Conservation (phyloP, 2,329 filamentous ascomycete species). For the Diaporthe caulivora region DNA sequence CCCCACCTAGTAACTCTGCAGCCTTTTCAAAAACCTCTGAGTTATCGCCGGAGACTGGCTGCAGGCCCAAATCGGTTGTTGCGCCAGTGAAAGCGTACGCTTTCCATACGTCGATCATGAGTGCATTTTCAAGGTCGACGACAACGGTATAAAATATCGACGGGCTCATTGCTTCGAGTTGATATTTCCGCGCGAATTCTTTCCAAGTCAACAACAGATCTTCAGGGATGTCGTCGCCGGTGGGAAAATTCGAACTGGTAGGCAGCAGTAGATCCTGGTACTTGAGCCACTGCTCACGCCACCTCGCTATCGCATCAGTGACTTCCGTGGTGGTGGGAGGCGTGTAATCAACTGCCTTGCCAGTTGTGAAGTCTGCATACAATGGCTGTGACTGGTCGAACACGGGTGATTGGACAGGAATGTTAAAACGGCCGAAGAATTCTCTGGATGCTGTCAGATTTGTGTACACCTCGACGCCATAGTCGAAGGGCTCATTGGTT, state of each 20-base stretch:
- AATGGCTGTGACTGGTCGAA: neutral
- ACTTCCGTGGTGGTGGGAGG: neutral
- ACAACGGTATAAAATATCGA: neutral
- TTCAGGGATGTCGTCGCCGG: neutral
- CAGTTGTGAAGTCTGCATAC: neutral
- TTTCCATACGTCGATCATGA: slow-evolving; percentile 12
- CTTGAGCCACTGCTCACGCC: slow-evolving; percentile 11
- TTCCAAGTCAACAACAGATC: slow-evolving; percentile 11
- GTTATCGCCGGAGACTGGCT: slow-evolving; percentile 8
- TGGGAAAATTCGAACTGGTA: neutral
- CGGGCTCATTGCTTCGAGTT: neutral
- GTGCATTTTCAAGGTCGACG: neutral
- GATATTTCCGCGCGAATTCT: neutral
- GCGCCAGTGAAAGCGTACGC: slow-evolving; percentile 8
- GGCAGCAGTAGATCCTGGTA: slow-evolving; percentile 5
- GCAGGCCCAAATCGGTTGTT: neutral
- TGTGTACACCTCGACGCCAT: slow-evolving; percentile 1
- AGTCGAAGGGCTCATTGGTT: neutral
- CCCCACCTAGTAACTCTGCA: neutral
- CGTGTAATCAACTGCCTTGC: neutral
- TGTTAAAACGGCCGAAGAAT: slow-evolving; percentile 1
- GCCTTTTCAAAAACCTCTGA: slow-evolving; percentile 1
- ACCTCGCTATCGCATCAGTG: neutral
- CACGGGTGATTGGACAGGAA: neutral
- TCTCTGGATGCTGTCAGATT: neutral